Evolutionary conservation across 805 yeast species (phyloP), one percentile per base, ranked within the genome.

Genomic region (Kluyveromyces wickerhamii): DNA sequence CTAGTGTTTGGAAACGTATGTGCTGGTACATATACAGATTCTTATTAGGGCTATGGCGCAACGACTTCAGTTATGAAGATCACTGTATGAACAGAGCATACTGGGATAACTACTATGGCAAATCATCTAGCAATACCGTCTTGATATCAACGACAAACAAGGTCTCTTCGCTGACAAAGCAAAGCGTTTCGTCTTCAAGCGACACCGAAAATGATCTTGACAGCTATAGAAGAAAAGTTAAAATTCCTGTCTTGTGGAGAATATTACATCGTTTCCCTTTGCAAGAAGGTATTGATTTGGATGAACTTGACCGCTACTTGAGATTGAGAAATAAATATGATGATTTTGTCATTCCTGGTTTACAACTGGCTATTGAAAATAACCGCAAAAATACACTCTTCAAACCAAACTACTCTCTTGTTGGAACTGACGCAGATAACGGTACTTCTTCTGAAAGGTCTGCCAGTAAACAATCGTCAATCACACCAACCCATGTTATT

Each of bases 241-340:
- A 40, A 3, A 38, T 58, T 2, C 48, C 58, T 7, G 29, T 43
- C n/a, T 39, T 34, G 21, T 58, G 59, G 59, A 44, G 42, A 26
- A 8, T 48, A 4, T 16, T 54, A 11, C 62, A 57, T 29, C 21
- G 16, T 5, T 24, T 58, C 5, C 61, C 63, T 8, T 48, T 58
- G 54, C 36, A 48, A 22, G 33, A 37, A 10, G 62, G 60, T 11
- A 45, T 58, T 11, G 60, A 58, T 38, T 36, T 58, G n/a, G 60
- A 55, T 38, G 57, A 49, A 32, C 25, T 57, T 9, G 47, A 57
- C 37, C 45, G 51, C 33, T 32, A 38, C 11, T 21, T 54, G 14
- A 47, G 45, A 15, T 17, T 43, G n/a, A 44, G 29, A 28, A 34
- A 46, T 27, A 31, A 35, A 10, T 29, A 43, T 17, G 45, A 44